Evolutionary conservation across 208 protist genomes (phyloP), one percentile per base, ranked within the genome.

Genomic region (Balamuthia mandrillaris): DNA sequence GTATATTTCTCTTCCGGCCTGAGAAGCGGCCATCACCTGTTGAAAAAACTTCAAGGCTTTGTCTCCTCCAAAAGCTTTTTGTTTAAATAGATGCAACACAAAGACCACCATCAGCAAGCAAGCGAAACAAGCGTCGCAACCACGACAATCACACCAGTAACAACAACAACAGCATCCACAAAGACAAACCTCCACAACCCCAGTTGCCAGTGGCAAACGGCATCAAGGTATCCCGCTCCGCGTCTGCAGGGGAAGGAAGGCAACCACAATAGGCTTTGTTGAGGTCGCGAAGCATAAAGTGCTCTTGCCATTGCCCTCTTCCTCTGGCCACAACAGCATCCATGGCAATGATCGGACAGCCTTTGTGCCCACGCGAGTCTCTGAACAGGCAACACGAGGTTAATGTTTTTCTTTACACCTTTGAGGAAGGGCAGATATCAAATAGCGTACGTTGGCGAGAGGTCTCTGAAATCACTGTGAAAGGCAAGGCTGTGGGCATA

Each of bases 401-500:
- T n/a, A n/a, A n/a, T n/a, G n/a, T n/a, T n/a, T n/a, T n/a, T n/a
- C n/a, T n/a, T n/a, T n/a, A n/a, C n/a, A n/a, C n/a, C n/a, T n/a
- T n/a, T n/a, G n/a, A n/a, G n/a, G n/a, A n/a, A n/a, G n/a, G n/a
- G n/a, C n/a, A n/a, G n/a, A n/a, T n/a, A n/a, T n/a, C n/a, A n/a
- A n/a, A n/a, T n/a, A n/a, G n/a, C n/a, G n/a, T n/a, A n/a, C n/a
- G n/a, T n/a, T n/a, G n/a, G n/a, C n/a, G n/a, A n/a, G n/a, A n/a
- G n/a, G n/a, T n/a, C n/a, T n/a, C n/a, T n/a, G n/a, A n/a, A n/a
- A n/a, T n/a, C n/a, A n/a, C n/a, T n/a, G n/a, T n/a, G n/a, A n/a
- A n/a, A n/a, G n/a, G n/a, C n/a, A n/a, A 96, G 95, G 35, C 51
- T 91, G 18, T 75, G 74, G 1, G 90, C 90, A 82, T 96, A 96